These are phyloP conservation scores for Ilyonectria sp. DNA, from an alignment of 2,329 filamentous ascomycete genomes.

Conservation along the genomic window DNA sequence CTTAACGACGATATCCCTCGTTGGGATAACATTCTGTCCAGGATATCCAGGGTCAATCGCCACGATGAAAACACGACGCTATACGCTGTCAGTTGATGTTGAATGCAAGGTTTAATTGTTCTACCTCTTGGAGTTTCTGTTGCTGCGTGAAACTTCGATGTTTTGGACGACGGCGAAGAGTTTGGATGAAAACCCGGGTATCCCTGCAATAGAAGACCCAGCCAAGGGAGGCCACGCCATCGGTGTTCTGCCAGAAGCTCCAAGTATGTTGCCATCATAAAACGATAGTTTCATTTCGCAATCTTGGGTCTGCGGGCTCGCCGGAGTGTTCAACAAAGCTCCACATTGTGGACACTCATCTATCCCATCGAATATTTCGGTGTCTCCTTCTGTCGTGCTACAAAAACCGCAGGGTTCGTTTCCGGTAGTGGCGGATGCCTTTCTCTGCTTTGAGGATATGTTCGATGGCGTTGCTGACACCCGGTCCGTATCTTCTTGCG, in stretches of 20 bases:
- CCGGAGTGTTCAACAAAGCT: background rate
- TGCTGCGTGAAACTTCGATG: background rate
- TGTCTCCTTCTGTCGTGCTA: background rate
- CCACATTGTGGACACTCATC: background rate
- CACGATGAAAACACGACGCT: slow-evolving; percentile 1
- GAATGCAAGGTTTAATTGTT: background rate
- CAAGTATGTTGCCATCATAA: no score
- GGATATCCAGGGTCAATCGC: background rate
- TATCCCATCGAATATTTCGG: background rate
- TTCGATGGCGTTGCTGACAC: background rate
- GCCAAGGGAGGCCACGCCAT: background rate
- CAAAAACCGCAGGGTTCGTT: background rate
- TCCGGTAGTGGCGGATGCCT: background rate
- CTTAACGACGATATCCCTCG: background rate
- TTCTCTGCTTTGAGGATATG: background rate
- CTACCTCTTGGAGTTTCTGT: background rate
- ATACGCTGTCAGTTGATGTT: background rate
- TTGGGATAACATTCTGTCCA: background rate
- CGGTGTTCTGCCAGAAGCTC: background rate
- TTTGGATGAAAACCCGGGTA: background rate
- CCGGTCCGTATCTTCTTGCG: background rate
- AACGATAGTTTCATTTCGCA: background rate
- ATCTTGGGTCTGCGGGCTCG: background rate
- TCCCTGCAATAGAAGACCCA: background rate
- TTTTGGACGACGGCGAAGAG: background rate